Evolutionary conservation across 768 basidiomycete species (phyloP).

Genomic region (Kondoa subrosea): DNA sequence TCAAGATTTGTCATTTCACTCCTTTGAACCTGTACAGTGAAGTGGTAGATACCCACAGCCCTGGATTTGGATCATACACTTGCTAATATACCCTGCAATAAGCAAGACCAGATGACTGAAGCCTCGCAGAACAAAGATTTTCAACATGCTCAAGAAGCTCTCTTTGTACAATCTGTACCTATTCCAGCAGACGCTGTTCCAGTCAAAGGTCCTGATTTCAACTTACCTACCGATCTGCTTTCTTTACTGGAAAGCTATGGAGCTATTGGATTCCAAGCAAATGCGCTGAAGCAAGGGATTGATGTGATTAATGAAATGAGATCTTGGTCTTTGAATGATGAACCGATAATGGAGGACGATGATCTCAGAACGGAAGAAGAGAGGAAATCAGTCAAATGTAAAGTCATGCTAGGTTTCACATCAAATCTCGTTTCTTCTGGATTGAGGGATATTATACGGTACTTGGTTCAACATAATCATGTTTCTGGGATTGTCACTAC

Average conservation of each 20-base stretch:
- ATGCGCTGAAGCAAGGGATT: slow-evolving; percentile 70
- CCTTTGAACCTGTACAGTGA: background rate
- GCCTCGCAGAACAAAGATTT: background rate
- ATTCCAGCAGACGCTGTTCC: slow-evolving; percentile 40
- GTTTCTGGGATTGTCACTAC: slow-evolving; percentile 84
- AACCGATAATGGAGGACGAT: slow-evolving; percentile 51
- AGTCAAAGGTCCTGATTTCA: slow-evolving; percentile 77
- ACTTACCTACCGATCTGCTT: slow-evolving; percentile 47
- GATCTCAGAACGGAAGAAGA: slow-evolving; percentile 45
- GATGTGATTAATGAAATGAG: slow-evolving; percentile 90
- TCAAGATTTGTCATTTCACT: background rate
- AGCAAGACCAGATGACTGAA: background rate
- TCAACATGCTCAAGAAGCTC: slow-evolving; percentile 9
- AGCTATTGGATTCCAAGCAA: slow-evolving; percentile 94
- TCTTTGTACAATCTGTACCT: slow-evolving; percentile 17
- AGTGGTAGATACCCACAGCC: too few species aligned
- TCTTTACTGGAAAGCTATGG: slow-evolving; percentile 62
- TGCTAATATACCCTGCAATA: background rate
- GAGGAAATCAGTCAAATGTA: slow-evolving; percentile 57
- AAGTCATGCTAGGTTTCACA: slow-evolving; percentile 90
- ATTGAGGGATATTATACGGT: slow-evolving; percentile 72
- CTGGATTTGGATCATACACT: background rate
- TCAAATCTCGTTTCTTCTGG: slow-evolving; percentile 98
- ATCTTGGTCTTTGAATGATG: slow-evolving; percentile 71
- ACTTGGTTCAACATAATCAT: slow-evolving; percentile 84